A percentile compares a stretch with the other conserved stretches of the same genome.
Conservation (phyloP, 2,329 filamentous ascomycete species). For the Ascochyta koolunga region DNA sequence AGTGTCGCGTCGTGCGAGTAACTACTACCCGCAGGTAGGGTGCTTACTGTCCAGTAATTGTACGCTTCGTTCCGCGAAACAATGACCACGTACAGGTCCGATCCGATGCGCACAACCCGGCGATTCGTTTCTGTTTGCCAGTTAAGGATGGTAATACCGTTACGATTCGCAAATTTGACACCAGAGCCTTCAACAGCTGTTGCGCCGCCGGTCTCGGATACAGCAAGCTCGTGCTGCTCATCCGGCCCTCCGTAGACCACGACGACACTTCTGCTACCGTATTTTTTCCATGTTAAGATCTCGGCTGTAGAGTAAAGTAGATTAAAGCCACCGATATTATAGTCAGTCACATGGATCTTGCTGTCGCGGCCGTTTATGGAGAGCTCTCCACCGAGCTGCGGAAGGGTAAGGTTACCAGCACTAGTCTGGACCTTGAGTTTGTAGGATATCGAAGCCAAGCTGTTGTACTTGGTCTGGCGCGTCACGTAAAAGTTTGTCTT, state of each 20-base stretch:
- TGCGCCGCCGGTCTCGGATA: conserved; percentile 41
- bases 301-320: conserved; percentile 71
- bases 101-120: conserved; percentile 55
- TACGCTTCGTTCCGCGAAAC: conserved; percentile 69
- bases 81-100: conserved; percentile 59
- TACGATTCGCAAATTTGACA: conserved; percentile 43
- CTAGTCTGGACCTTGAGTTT: conserved; percentile 64
- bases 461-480: conserved; percentile 68
- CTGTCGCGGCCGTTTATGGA: conserved; percentile 67
- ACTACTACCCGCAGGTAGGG: conserved; percentile 12
- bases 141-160: conserved; percentile 54
- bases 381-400: conserved; percentile 61
- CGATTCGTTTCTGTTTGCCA: conserved; percentile 61
- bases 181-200: conserved; percentile 47
- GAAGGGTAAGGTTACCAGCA: conserved; percentile 59
- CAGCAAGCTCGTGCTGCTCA: conserved; percentile 67
- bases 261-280: conserved; percentile 61
- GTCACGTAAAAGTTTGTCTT: conserved; percentile 66
- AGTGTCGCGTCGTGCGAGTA: conserved; percentile 22
- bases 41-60: conserved; percentile 66
- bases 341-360: conserved; percentile 69
- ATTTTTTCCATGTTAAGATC: conserved; percentile 69
- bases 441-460: conserved; percentile 62
- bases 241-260: conserved; percentile 66
- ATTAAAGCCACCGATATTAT: conserved; percentile 62